Evolutionary conservation across 345 rosid genomes (phyloP), one percentile per base, ranked within the genome.

Genomic region (Hibiscus mutabilis): DNA sequence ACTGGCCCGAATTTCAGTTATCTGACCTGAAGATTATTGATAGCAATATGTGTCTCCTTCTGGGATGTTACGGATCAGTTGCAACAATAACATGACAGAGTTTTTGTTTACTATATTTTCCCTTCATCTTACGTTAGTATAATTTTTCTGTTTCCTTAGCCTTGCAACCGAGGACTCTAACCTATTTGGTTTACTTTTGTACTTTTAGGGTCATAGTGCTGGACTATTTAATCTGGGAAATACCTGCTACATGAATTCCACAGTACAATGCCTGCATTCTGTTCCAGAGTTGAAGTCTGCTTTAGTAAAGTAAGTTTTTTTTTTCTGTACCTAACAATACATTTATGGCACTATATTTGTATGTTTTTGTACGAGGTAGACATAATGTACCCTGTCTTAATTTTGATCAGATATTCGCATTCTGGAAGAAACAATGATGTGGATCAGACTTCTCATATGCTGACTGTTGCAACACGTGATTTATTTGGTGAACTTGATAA

Each of bases 271-370:
- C 81, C 80, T 96, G 79, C 97, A 96, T 84, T 91, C 97, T 42
- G 98, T 92, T 75, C 99, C 99, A 37, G 98, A 96, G 79, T 83
- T 96, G 88, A 96, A 92, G 79, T 87, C 96, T 81, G 89, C 94
- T 74, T 81, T 96, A 74, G 69, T 83, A 4, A 57, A 57, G 60
- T 97, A 90, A 72, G 77, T 87, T 73, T 60, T 14, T 64, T 42
- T 24, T 53, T 53, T n/a, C 59, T 27, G 35, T 31, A 29, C 61
- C 11, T 53, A 40, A 66, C 33, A 58, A 58, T 65, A 12, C 40
- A 66, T 66, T 27, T 53, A 9, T 55, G 53, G 60, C 68, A 46
- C 60, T 56, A 16, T 18, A 13, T 68, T 8, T 33, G 62, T 29
- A 19, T 35, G 24, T 69, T 68, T 70, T 35, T 9, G 2, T 57